Base-by-base conservation (phyloP, 495 filamentous ascomycete species). In the Sordaria brevicollis region DNA sequence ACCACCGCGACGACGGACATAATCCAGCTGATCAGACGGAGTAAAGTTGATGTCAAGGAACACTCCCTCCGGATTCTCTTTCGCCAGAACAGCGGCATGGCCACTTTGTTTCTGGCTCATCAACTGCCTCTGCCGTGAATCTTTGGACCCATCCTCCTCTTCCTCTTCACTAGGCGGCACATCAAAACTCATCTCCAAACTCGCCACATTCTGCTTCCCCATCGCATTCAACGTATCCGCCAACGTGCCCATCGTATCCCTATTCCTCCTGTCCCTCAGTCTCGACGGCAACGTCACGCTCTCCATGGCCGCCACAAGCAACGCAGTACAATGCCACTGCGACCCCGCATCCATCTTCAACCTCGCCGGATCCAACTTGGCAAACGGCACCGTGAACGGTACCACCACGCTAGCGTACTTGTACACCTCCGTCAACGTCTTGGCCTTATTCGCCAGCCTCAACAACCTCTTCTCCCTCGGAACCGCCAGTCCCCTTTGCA, bases 231-330 rank as follows among this genome's bases (percentile, higher is more conserved):
- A 78, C 6, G 88, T 84, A 6, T 89, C 86, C 71, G 90, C 88
- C 75, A 97, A 85, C 70, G 88, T 84, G n/a, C 83, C 82, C 36
- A 92, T 75, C 3, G 81, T 83, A 31, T 83, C 83, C 6, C 83
- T 81, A 31, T 78, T 76, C n/a, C 82, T 75, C 35, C 79, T 80
- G 4, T 85, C 80, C 54, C 86, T 88, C 68, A 97, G 78, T 35
- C 94, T 85, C 10, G 92, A 88, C 13, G 92, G 92, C 34, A 99
- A 81, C 4, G 89, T 92, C 35, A 89, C 85, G 34, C 86, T 93
- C 78, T 99, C 95, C 34, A 97, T 73, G 8, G 92, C 91, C 5
- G 89, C 85, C 8, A 89, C 88, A 71, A 97, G 82, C 31, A 98
- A 79, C 8, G 90, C 94, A 15, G 91, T 90, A 19, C 83, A 89